Percentiles rank a stretch among this genome's conserved stretches.
These are phyloP conservation scores for Cucurbita moschata DNA, from an alignment of 306 rosid species.

Conservation along the genomic window DNA sequence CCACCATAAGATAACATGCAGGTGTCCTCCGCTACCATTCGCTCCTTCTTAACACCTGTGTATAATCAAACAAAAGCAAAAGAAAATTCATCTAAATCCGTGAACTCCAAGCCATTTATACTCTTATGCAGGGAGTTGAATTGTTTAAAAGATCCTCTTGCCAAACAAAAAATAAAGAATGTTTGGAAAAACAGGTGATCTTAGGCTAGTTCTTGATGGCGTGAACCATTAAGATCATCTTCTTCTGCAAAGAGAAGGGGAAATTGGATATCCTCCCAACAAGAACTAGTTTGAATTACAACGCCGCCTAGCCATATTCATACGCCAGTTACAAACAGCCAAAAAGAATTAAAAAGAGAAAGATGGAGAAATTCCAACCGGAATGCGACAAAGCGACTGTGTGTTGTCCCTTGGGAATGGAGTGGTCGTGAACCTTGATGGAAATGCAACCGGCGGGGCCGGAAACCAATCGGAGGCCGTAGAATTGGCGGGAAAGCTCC, in stretches of 20 bases:
- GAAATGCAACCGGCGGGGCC: slow-evolving; percentile 89
- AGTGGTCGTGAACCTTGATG: slow-evolving; percentile 60
- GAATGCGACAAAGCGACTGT: background rate
- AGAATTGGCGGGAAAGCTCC: slow-evolving; percentile 79
- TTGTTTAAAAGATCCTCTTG: too few species aligned
- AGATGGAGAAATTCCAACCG: background rate
- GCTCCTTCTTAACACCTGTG: slow-evolving; percentile 85
- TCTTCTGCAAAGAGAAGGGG: background rate
- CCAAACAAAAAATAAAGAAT: background rate
- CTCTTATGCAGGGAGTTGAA: too few species aligned
- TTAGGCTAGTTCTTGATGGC: background rate
- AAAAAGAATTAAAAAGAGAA: background rate
- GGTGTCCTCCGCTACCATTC: slow-evolving; percentile 87
- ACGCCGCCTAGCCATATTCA: background rate
- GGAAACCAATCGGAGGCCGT: slow-evolving; percentile 71
- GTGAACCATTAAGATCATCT: background rate
- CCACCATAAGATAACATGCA: slow-evolving; percentile 52
- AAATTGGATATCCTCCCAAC: background rate
- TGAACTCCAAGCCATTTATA: background rate
- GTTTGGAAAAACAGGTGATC: background rate
- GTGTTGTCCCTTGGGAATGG: slow-evolving; percentile 32
- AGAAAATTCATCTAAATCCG: background rate
- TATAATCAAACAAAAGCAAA: background rate
- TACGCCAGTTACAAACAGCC: background rate
- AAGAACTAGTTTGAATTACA: background rate